Percentiles rank a stretch among this genome's conserved stretches.
phyloP scores from a whole-genome alignment of 108 stramenopile genomes.

The Discostella pseudostelligera region DNA sequence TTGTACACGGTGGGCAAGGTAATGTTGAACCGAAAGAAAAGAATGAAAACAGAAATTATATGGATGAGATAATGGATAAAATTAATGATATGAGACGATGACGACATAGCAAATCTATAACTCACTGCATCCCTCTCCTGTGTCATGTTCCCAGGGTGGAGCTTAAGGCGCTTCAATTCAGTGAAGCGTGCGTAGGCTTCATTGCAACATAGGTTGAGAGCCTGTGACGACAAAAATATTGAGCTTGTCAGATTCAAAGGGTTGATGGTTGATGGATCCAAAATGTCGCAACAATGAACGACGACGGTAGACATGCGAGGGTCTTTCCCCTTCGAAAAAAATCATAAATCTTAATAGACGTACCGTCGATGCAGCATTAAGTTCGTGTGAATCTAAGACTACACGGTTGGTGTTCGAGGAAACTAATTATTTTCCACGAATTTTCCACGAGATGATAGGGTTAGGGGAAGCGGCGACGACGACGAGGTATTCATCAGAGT shows the following conservation, averaged over 20 bases:
- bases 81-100: constrained; percentile 11
- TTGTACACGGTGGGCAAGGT: too few species aligned
- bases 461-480: too few species aligned
- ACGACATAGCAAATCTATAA: too few species aligned
- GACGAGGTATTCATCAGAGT: background rate
- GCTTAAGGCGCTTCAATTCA: constrained; percentile 40
- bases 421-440: too few species aligned
- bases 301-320: background rate
- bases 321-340: background rate
- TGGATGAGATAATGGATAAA: background rate
- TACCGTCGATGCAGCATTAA: constrained; percentile 42
- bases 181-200: constrained; percentile 45
- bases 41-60: background rate
- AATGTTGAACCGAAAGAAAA: too few species aligned
- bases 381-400: constrained; percentile 39
- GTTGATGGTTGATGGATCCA: background rate
- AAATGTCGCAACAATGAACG: background rate
- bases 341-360: constrained; percentile 1
- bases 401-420: constrained; percentile 40
- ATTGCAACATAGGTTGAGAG: constrained; percentile 41
- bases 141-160: constrained; percentile 43
- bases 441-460: too few species aligned
- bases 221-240: constrained; percentile 5
- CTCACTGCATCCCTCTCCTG: constrained; percentile 46
- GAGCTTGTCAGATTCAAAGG: background rate